Evolutionary conservation across 2,329 filamentous ascomycete species (phyloP), one percentile per base, ranked within the genome.

Genomic region (Nemania abortiva): DNA sequence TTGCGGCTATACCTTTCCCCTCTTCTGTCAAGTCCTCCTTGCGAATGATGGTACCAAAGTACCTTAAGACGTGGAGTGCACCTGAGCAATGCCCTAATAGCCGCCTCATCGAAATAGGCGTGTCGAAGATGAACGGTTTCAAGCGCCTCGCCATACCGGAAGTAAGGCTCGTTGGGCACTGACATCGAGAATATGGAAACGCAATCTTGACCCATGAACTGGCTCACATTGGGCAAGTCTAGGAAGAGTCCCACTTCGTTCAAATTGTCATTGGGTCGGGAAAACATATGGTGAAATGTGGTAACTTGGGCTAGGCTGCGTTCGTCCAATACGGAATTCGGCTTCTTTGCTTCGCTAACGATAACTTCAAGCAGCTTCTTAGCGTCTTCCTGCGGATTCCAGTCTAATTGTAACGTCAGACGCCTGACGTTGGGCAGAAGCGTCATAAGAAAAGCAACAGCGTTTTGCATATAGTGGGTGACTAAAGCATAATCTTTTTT

Each of bases 231-330:
- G 13, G 57, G 57, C 27, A 60, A 6, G 27, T 42, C 57, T 9
- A 60, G 42, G 42, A 60, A 60, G 24, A 42, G 57, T n/a, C 50
- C 24, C 57, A 18, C 5, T 37, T 20, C 15, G 18, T 60, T 29
- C 24, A 34, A 37, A 27, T 60, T 24, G 24, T 27, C 24, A 2
- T 2, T 27, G 24, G 5, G 24, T 27, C 24, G 2, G 24, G 5
- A 27, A 27, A 2, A 27, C 47, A 15, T 22, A 24, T 13, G 47
- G 22, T 24, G 3, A 27, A 27, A 31, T 2, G 5, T 15, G 18
- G 39, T 42, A 15, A 42, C 39, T 18, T 42, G 39, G 15, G 39
- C 11, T 42, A 53, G 24, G 50, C 39, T 42, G 5, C 18, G 39
- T 15, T 18, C 15, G 2, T 5, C 18, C 39, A 5, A 18, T 42